Base-by-base conservation (phyloP, 345 rosid genomes). In the Mallotus nudiflorus region DNA sequence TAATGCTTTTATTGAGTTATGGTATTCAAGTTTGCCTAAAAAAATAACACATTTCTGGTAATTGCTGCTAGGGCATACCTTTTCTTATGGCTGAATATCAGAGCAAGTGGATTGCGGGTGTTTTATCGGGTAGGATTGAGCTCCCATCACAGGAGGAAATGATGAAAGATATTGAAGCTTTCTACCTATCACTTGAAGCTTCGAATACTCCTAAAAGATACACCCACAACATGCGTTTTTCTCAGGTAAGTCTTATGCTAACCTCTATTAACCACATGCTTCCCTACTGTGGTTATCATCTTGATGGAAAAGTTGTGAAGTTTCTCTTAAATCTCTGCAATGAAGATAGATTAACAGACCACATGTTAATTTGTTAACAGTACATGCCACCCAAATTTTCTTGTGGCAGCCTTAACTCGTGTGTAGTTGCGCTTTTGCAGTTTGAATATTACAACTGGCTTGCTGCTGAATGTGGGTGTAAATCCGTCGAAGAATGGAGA, bases 21-120 rank as follows among this genome's bases (percentile, higher is more conserved):
- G 37, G 10, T 52, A 14, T 18, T 35, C 6, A 42, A 12, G 4
- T 42, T 8, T 42, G 14, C 14, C 9, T 5, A n/a, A n/a, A 12
- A 42, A n/a, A n/a, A n/a, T n/a, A n/a, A n/a, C n/a, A 31, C 35
- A 0, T 46, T 29, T n/a, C 53, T n/a, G 12, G 6, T 46, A 14
- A 37, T 29, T 31, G 22, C 33, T 60, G 40, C 31, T 22, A 69
- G 66, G 55, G 14, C 20, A n/a, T n/a, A 2, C 20, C 4, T 18
- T 66, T n/a, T 58, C 59, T n/a, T n/a, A n/a, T n/a, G n/a, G n/a
- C n/a, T n/a, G n/a, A n/a, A n/a, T 25, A 45, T 22, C 80, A 77
- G 18, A 67, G 77, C 62, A 77, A 62, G 73, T 77, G 81, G 76
- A 58, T 72, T 42, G 76, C 81, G 28, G 50, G 59, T 55, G 77